These are phyloP conservation scores for Boletus tomentosulus DNA, from an alignment of 768 basidiomycete species.

Conservation along the genomic window DNA sequence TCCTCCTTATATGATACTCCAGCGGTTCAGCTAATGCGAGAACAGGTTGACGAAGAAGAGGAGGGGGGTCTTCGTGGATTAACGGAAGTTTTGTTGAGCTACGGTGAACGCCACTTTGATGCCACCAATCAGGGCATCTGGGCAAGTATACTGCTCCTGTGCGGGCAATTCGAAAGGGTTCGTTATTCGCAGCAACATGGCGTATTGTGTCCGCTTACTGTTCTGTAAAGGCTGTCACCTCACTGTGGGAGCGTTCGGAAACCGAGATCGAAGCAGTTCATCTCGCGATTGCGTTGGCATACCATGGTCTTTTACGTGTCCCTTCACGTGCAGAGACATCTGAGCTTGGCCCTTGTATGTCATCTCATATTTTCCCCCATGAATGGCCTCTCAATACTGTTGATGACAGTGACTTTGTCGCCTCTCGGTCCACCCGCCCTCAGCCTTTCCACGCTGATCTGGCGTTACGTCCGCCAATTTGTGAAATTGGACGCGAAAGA, in stretches of 20 bases:
- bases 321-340: conserved; percentile 78
- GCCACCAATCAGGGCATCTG: conserved; percentile 63
- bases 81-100: conserved; percentile 70
- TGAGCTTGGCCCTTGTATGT: conserved; percentile 78
- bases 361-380: background rate
- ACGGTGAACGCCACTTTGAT: conserved; percentile 82
- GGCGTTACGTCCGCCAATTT: conserved; percentile 91
- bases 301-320: conserved; percentile 87
- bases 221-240: conserved; percentile 70
- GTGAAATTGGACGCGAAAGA: conserved; percentile 91
- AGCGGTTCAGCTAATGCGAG: conserved; percentile 4
- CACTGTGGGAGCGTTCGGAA: conserved; percentile 81
- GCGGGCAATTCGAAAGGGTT: conserved; percentile 92
- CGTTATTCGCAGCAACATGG: conserved; percentile 18
- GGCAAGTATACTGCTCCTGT: conserved; percentile 83
- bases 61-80: conserved; percentile 70
- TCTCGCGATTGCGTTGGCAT: conserved; percentile 84
- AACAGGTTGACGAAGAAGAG: conserved; percentile 76
- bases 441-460: conserved; percentile 79
- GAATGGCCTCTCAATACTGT: background rate
- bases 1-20: background rate
- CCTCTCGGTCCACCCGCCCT: conserved; percentile 68
- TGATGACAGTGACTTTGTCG: conserved; percentile 58
- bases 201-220: background rate
- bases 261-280: conserved; percentile 94